A percentile compares a stretch with the other conserved stretches of the same genome.
These are phyloP conservation scores for Podospora pseudoanserina DNA, from an alignment of 495 filamentous ascomycete species.

Conservation along the genomic window DNA sequence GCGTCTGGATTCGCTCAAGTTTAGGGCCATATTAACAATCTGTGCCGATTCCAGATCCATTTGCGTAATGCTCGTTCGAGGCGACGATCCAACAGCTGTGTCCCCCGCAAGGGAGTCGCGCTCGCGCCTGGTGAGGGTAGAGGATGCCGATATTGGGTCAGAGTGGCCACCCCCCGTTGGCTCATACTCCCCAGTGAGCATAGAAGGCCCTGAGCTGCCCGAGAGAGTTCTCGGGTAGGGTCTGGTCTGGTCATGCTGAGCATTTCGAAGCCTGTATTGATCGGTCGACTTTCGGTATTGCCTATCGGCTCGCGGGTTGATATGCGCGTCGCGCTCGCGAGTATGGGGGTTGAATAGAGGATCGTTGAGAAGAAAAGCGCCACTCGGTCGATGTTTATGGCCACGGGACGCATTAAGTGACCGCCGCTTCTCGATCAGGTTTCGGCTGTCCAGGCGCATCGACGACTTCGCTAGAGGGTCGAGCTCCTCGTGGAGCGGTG, in stretches of 20 bases:
- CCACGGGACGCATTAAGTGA: slow-evolving; percentile 26
- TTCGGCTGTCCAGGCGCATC: slow-evolving; percentile 18
- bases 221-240: slow-evolving; percentile 8
- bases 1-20: slow-evolving; percentile 77
- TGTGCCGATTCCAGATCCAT: slow-evolving; percentile 74
- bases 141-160: slow-evolving; percentile 15
- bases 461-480: slow-evolving; percentile 23
- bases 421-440: slow-evolving; percentile 26
- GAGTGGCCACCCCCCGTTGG: not conserved
- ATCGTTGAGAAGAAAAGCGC: slow-evolving; percentile 46
- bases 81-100: slow-evolving; percentile 23
- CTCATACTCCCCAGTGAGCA: not conserved
- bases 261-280: slow-evolving; percentile 3
- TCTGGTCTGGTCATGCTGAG: slow-evolving; percentile 14
- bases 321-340: slow-evolving; percentile 4
- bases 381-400: slow-evolving; percentile 42
- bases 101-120: slow-evolving; percentile 22
- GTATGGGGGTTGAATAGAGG: slow-evolving; percentile 21
- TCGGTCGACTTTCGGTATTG: slow-evolving; percentile 22
- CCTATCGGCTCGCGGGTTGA: slow-evolving; percentile 13
- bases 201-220: not conserved
- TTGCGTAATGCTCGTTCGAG: slow-evolving; percentile 21
- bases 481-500: slow-evolving; percentile 20
- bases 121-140: slow-evolving; percentile 18
- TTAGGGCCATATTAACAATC: slow-evolving; percentile 87